Percentiles rank a stretch among this genome's conserved stretches.
These are phyloP conservation scores for Nitzschia sp. DNA, from an alignment of 108 stramenopile species.

Conservation along the genomic window DNA sequence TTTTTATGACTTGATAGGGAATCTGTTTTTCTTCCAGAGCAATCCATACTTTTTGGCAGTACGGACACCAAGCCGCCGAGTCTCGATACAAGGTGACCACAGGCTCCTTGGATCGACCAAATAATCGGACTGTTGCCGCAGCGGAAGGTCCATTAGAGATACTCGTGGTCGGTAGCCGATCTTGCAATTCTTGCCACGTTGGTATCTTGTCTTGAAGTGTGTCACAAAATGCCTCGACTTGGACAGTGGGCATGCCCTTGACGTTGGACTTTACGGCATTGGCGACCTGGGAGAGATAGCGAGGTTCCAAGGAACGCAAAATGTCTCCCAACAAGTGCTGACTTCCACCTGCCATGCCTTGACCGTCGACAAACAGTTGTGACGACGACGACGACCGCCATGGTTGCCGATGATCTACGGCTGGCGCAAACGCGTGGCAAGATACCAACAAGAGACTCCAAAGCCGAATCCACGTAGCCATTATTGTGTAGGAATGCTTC, in stretches of 20 bases:
- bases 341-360: conserved; percentile 7
- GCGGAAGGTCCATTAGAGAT: not conserved
- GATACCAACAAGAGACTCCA: not conserved
- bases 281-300: conserved; percentile 7
- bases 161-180: not conserved
- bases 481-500: no score
- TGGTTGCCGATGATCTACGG: not conserved
- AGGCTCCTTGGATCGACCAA: not conserved
- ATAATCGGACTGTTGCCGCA: not conserved
- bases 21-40: conserved; percentile 71
- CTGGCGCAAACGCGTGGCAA: not conserved
- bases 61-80: conserved; percentile 78
- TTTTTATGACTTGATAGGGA: conserved; percentile 69
- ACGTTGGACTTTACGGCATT: not conserved
- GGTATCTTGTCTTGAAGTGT: not conserved
- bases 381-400: not conserved
- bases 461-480: not conserved
- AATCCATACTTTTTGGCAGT: conserved; percentile 74
- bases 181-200: conserved; percentile 2
- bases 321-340: conserved; percentile 17
- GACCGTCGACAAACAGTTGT: conserved; percentile 10
- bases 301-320: conserved; percentile 11
- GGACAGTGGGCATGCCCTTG: not conserved
- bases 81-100: conserved; percentile 58
- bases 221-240: conserved; percentile 4